Evolutionary conservation across 805 yeast species (phyloP), one percentile per base, ranked within the genome.

Genomic region (Teunomyces aglyptinius): DNA sequence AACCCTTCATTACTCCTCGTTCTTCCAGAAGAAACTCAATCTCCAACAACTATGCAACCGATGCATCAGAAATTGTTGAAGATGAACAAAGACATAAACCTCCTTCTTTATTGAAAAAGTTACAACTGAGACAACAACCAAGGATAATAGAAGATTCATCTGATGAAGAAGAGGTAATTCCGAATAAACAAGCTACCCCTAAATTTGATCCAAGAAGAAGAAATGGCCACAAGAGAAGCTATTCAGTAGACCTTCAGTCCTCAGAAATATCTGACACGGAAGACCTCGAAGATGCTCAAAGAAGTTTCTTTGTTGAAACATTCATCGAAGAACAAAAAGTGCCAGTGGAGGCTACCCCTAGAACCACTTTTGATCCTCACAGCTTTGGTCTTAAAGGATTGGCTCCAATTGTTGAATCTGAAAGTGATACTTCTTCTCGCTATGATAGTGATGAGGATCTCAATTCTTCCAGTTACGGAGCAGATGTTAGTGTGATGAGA

Each of bases 401-500:
- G 50, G 69, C 67, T 16, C 74, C 75, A 27, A 69, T 70, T 54
- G 67, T 57, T 18, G 76, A 71, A 55, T 67, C 61, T 24, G 59
- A 54, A 44, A 63, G 58, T 43, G 70, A 65, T 45, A 59, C 60
- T 4, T 53, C 60, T 18, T 66, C 71, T 8, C 62, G 59, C 43
- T 69, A 68, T 47, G 64, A 58, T 13, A 57, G 64, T 45, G 65
- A 62, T 26, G 65, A 58, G 6, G 55, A 53, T 26, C 43, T 45
- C 12, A 29, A 49, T 10, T 49, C 55, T 3, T 52, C 56, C 6
- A 35, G 44, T 31, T 54, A 51, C 26, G 55, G 53, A 38, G 59
- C 52, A 32, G 51, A 54, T 16, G 54, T 50, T 20, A 49, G 43
- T 24, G 49, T 59, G 12, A 43, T 43, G 40, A 54, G 58, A 47